Evolutionary conservation across 2,329 filamentous ascomycete species (phyloP), one percentile per base, ranked within the genome.

Genomic region (Colletotrichum musae): DNA sequence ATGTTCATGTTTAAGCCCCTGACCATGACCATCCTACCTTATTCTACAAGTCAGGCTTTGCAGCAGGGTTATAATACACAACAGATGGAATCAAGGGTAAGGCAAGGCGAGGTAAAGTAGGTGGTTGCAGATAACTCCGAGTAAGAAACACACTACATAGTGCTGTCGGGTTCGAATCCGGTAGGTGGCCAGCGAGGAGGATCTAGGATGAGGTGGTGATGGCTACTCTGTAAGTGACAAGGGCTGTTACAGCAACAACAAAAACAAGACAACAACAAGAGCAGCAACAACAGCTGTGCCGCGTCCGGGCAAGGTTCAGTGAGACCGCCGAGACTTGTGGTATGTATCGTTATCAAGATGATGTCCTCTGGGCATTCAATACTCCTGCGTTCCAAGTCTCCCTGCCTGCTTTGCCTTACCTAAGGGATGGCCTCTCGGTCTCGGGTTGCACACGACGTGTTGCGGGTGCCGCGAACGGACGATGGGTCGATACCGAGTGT

Each of bases 401-500:
- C 28, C 28, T 32, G 9, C 28, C n/a, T 24, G 15, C 26, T 4
- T 21, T 16, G 10, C 43, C 45, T 50, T 41, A 41, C 18, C 57
- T 41, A 48, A 50, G 57, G 43, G 32, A 16, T 15, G 41, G 12
- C 41, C 12, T 43, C 41, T 43, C 41, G 41, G 41, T 13, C 16
- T 43, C 13, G 41, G 41, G 41, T 43, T 43, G 41, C 41, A 16
- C 9, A 16, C 16, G 12, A 12, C 41, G 12, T 43, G 41, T 26
- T 26, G 58, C 32, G 43, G 3, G 16, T 50, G 39, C 39, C 41
- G 65, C 60, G 60, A 58, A 68, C 65, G 65, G 65, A 68, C 60
- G 53, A 64, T 48, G 53, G 51, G 58, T 36, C 64, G 64, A 67
- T 67, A 62, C 58, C 45, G 56, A 56, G 48, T 56, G 9, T 58